Base-by-base conservation (phyloP, 306 rosid species). In the Inga laurina region DNA sequence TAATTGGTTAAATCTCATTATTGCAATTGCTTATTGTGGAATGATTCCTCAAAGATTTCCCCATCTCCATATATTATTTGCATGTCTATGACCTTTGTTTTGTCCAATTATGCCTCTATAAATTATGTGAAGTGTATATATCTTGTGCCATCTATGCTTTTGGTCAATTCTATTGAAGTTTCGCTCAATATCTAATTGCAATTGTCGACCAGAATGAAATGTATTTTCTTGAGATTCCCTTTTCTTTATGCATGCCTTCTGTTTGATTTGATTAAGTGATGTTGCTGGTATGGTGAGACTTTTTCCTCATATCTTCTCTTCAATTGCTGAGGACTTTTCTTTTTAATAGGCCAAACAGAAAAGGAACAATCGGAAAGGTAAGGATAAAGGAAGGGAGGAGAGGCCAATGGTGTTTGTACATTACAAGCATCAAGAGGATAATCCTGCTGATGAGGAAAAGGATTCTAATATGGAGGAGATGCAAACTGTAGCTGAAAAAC, bases 311-410 rank as follows among this genome's bases (percentile, higher is more conserved):
- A 34, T 61, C 67, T 81, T 79, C 13, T 37, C 45, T 78, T 84
- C 35, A 78, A 30, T 79, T 49, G 72, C 78, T 84, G 72, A 84
- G 39, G 57, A 44, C 37, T 56, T 24, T 69, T 74, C 72, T 65
- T 65, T 14, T 13, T 6, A 32, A 52, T 88, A 97, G 98, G 95
- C 95, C 88, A 97, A 97, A 88, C 98, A 97, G 78, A 97, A 92
- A 85, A 89, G 93, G 79, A 96, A 91, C 85, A 92, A 91, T 69
- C 87, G 93, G 77, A 97, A 94, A 87, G 95, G 92, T 72, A 94
- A 91, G 90, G 98, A 94, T 73, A 97, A 92, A 88, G 94, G 85
- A 56, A 91, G 91, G 88, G 99, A 94, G 80, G 97, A 92, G 76
- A 87, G 90, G 87, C 84, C 82, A 8, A 57, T 39, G 59, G 44